Evolutionary conservation across 2,329 filamentous ascomycete genomes (phyloP).

Genomic region (Triangularia verruculosa): DNA sequence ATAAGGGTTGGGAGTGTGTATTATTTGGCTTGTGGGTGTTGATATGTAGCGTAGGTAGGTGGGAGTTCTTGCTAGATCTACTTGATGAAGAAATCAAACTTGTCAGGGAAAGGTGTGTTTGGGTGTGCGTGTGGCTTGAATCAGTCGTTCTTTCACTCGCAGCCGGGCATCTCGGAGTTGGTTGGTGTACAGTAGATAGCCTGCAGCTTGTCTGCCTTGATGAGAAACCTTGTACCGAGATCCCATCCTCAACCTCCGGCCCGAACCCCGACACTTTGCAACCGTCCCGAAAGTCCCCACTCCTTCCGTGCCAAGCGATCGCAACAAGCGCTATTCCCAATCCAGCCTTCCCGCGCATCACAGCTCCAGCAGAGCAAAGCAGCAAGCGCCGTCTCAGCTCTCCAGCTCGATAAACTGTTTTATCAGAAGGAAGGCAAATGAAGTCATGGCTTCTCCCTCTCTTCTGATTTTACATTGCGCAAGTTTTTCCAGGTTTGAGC

Average conservation of each 20-base stretch:
- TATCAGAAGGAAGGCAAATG: background rate
- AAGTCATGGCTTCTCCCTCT: background rate
- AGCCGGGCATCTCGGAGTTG: no score
- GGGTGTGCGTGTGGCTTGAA: no score
- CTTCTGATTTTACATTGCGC: background rate
- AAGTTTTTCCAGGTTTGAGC: background rate
- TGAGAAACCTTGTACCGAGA: no score
- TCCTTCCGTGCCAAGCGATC: background rate
- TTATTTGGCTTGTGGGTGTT: no score
- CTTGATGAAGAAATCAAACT: no score
- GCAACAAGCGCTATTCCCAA: background rate
- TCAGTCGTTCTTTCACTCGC: no score
- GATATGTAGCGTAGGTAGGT: no score
- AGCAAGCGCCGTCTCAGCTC: background rate
- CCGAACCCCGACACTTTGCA: background rate
- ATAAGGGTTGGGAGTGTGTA: background rate
- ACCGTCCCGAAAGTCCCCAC: background rate
- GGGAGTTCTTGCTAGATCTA: no score
- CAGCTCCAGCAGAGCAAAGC: background rate
- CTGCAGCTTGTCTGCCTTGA: no score
- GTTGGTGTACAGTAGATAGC: no score
- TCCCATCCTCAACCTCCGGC: background rate
- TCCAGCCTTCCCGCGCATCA: background rate
- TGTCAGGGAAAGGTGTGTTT: no score
- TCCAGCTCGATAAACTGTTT: background rate